Conservation (phyloP, 768 basidiomycete species). For the Amanita brunnescens region DNA sequence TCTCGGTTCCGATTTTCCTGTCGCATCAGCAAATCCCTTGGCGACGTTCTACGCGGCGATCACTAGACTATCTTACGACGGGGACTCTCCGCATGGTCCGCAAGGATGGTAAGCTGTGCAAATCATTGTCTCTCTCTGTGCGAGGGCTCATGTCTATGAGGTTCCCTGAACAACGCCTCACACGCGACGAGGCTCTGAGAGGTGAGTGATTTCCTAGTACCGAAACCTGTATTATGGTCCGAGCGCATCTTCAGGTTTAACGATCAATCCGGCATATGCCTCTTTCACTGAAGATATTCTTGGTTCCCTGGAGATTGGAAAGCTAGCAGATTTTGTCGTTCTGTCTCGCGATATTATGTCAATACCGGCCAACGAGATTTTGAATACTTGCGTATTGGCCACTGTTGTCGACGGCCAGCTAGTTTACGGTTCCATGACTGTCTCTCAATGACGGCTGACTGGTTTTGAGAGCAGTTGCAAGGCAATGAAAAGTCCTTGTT, state of each 20-base stretch:
- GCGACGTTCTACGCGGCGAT: conserved; percentile 84
- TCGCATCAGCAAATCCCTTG: conserved; percentile 81
- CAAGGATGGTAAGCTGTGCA: conserved; percentile 63
- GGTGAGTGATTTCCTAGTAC: conserved; percentile 26
- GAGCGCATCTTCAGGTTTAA: conserved; percentile 52
- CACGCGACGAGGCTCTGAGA: conserved; percentile 67
- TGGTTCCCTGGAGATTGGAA: conserved; percentile 74
- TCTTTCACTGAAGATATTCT: conserved; percentile 66
- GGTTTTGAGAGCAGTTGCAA: neutral
- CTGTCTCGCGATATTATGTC: conserved; percentile 78
- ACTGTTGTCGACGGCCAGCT: conserved; percentile 72
- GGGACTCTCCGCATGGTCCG: conserved; percentile 73
- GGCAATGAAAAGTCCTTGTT: neutral
- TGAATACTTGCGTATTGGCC: conserved; percentile 57
- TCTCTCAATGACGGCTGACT: conserved; percentile 7
- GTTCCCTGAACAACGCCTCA: conserved; percentile 77
- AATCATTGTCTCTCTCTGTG: neutral
- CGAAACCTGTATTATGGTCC: neutral
- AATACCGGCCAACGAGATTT: conserved; percentile 46
- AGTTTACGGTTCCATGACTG: conserved; percentile 27
- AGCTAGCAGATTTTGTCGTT: conserved; percentile 80
- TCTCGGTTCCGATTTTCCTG: conserved; percentile 85
- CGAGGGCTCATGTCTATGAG: conserved; percentile 25
- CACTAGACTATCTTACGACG: conserved; percentile 59
- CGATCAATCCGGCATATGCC: conserved; percentile 80